Evolutionary conservation across 768 basidiomycete genomes (phyloP).

Genomic region (Podaxis sp.): DNA sequence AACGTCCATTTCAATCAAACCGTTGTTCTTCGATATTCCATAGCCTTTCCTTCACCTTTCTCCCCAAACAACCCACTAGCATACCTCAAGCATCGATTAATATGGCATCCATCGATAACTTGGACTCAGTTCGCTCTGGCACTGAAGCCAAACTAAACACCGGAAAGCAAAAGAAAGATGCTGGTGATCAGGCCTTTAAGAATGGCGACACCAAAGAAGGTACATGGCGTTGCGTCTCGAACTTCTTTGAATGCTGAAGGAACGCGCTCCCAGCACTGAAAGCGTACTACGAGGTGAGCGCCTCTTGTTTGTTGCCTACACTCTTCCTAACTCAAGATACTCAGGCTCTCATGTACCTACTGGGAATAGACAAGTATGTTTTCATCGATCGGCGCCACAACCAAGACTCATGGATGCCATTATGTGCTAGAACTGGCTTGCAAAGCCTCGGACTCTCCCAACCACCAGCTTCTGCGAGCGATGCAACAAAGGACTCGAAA

Average conservation of each 20-base stretch:
- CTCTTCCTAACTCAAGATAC: conserved; percentile 2
- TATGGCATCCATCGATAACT: conserved; percentile 13
- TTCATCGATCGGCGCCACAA: not conserved
- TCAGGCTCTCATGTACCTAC: conserved; percentile 69
- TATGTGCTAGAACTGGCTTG: conserved; percentile 47
- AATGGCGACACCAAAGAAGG: conserved; percentile 59
- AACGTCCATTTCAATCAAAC: conserved; percentile 2
- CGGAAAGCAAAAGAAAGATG: conserved; percentile 67
- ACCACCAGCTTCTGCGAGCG: conserved; percentile 24
- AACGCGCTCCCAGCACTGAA: conserved; percentile 48
- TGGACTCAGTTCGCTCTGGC: conserved; percentile 17
- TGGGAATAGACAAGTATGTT: conserved; percentile 75
- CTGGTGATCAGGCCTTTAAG: conserved; percentile 69
- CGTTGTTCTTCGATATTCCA: conserved; percentile 10
- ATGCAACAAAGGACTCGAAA: conserved; percentile 31
- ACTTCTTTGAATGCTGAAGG: not conserved
- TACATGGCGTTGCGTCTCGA: conserved; percentile 27
- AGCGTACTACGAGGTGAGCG: conserved; percentile 67
- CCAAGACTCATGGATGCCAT: not conserved
- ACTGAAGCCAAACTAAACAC: conserved; percentile 48
- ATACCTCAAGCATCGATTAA: not conserved
- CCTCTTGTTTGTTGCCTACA: conserved; percentile 9
- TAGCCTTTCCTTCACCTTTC: not conserved
- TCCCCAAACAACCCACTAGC: not conserved
- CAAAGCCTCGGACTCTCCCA: conserved; percentile 47